A percentile compares a stretch with the other conserved stretches of the same genome.
Conservation (phyloP, 306 rosid genomes). For the Prunus padus region DNA sequence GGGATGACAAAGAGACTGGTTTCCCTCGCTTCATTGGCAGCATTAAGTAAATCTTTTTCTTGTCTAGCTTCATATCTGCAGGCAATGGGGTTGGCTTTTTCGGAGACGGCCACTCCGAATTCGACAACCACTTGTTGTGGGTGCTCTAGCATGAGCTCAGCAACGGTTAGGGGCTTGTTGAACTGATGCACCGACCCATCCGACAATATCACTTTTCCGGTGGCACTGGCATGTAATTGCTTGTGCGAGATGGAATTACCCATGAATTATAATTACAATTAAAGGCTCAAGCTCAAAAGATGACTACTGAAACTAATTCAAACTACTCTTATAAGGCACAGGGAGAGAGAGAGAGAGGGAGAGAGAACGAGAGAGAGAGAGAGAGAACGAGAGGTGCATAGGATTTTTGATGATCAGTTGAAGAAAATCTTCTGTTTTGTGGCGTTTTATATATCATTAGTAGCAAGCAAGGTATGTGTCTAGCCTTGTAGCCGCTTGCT, state of each 20-base stretch:
- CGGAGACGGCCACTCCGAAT: slow-evolving; percentile 39
- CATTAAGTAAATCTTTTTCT: slow-evolving; percentile 58
- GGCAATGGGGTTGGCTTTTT: slow-evolving; percentile 57
- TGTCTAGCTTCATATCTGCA: slow-evolving; percentile 62
- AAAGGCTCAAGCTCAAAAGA: not conserved
- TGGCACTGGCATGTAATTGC: slow-evolving; percentile 15
- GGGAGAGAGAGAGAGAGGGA: too few species aligned
- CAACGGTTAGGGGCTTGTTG: slow-evolving; percentile 52
- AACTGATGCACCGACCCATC: slow-evolving; percentile 71
- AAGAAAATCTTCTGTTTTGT: not conserved
- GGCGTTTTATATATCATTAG: slow-evolving; percentile 4
- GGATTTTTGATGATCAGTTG: not conserved
- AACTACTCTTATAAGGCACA: too few species aligned
- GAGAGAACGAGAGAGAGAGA: too few species aligned
- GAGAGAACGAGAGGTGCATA: too few species aligned
- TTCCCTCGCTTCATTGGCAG: slow-evolving; percentile 76
- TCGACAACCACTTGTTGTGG: slow-evolving; percentile 89
- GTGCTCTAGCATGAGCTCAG: slow-evolving; percentile 85
- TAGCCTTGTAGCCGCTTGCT: not conserved
- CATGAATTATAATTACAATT: slow-evolving; percentile 28
- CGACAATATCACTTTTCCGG: slow-evolving; percentile 50
- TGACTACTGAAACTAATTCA: not conserved
- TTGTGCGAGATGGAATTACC: slow-evolving; percentile 53
- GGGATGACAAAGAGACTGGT: slow-evolving; percentile 40
- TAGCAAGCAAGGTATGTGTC: too few species aligned